These are phyloP conservation scores for Camellia lanceoleosa DNA, from an alignment of 148 eudicot genomes.

Conservation along the genomic window DNA sequence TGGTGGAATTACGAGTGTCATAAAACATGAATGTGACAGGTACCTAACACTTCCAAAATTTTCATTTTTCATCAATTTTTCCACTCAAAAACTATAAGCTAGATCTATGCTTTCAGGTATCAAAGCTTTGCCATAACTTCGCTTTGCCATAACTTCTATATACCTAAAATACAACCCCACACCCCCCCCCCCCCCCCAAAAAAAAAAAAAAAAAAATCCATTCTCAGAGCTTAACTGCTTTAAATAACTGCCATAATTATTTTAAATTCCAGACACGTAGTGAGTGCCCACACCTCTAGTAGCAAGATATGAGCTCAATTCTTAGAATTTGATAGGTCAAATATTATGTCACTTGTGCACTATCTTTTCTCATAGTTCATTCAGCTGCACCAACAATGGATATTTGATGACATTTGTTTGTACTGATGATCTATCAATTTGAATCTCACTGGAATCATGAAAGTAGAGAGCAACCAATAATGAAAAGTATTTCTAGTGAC, in stretches of 20 bases:
- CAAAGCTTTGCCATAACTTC: background rate
- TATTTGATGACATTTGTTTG: background rate
- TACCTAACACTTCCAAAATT: background rate
- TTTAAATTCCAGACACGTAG: too few species aligned
- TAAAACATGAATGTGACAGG: constrained; percentile 3
- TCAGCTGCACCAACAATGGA: background rate
- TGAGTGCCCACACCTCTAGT: too few species aligned
- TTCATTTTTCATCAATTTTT: constrained; percentile 1
- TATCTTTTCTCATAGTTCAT: background rate
- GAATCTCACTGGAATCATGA: background rate
- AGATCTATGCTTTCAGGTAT: constrained; percentile 6
- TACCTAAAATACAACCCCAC: too few species aligned
- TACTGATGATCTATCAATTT: background rate
- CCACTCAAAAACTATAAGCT: background rate
- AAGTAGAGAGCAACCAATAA: background rate
- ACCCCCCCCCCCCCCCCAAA: too few species aligned
- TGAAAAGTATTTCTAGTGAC: background rate
- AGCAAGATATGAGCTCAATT: background rate
- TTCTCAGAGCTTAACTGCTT: too few species aligned
- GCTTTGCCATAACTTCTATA: too few species aligned
- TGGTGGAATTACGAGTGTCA: background rate
- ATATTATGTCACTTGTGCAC: background rate
- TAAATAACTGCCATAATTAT: too few species aligned
- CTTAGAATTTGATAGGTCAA: background rate
- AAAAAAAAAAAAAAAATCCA: too few species aligned